A percentile compares a stretch with the other conserved stretches of the same genome.
Conservation (phyloP, 2,329 filamentous ascomycete species). For the Neopestalotiopsis sp. region DNA sequence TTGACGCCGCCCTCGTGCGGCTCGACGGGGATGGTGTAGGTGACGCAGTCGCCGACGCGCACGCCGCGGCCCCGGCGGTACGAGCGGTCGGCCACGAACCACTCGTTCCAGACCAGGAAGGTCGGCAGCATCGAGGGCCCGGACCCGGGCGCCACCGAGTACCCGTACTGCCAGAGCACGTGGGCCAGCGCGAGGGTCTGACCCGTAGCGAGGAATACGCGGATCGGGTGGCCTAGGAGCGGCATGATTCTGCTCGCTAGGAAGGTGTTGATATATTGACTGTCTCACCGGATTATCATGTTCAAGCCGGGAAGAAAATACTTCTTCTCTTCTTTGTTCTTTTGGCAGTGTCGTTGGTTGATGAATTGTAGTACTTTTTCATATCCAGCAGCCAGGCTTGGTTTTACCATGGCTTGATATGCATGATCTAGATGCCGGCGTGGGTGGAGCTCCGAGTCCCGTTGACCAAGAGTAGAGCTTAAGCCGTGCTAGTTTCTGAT, state of each 20-base stretch:
- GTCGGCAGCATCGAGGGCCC: constrained; percentile 93
- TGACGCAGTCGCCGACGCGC: constrained; percentile 82
- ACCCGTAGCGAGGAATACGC: constrained; percentile 48
- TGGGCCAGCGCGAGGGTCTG: constrained; percentile 55
- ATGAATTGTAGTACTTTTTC: neutral
- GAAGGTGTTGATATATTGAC: neutral
- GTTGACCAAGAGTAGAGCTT: constrained; percentile 5
- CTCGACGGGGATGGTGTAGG: constrained; percentile 76
- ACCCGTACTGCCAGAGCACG: constrained; percentile 64
- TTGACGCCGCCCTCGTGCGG: constrained; percentile 71
- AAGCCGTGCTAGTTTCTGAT: constrained; percentile 14
- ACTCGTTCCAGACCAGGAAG: constrained; percentile 70
- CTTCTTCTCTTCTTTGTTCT: neutral
- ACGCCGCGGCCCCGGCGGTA: constrained; percentile 70
- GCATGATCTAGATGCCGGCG: constrained; percentile 5
- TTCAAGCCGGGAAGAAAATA: neutral
- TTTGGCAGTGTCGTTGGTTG: neutral
- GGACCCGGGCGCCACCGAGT: constrained; percentile 61
- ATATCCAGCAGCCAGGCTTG: neutral
- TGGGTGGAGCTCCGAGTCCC: neutral
- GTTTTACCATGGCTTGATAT: neutral
- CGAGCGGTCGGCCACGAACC: constrained; percentile 70
- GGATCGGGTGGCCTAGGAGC: constrained; percentile 38
- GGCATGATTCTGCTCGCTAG: constrained; percentile 3
- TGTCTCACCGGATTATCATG: neutral